Percentiles rank a stretch among this genome's conserved stretches.
phyloP scores from a whole-genome alignment of 2,329 filamentous ascomycete genomes.

The Niveomyces coronatus region DNA sequence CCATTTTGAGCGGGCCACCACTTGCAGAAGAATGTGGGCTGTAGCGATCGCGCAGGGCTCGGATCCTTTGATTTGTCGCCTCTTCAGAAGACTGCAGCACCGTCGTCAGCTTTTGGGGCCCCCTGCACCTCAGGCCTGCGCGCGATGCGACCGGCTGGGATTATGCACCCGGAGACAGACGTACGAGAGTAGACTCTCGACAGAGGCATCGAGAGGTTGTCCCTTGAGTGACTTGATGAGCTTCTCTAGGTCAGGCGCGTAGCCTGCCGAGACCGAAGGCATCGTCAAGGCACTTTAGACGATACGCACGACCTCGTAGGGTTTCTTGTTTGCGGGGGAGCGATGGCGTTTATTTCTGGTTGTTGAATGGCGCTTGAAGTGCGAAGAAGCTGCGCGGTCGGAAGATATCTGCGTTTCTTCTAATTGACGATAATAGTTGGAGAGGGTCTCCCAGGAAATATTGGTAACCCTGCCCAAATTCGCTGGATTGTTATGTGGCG shows the following conservation, averaged over 20 bases:
- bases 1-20: slow-evolving; percentile 74
- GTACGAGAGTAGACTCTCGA: slow-evolving; percentile 76
- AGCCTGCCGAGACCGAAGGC: slow-evolving; percentile 25
- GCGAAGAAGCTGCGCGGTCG: too few relatives aligned
- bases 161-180: slow-evolving; percentile 25
- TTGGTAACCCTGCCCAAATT: too few relatives aligned
- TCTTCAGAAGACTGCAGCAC: slow-evolving; percentile 65
- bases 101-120: slow-evolving; percentile 7
- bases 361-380: neutral
- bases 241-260: slow-evolving; percentile 62
- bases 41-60: slow-evolving; percentile 87
- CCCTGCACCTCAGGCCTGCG: too few relatives aligned
- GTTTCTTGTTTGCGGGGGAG: neutral
- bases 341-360: neutral
- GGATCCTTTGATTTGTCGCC: slow-evolving; percentile 79
- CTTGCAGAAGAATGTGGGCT: slow-evolving; percentile 74
- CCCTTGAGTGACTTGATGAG: slow-evolving; percentile 72
- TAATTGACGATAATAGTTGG: too few relatives aligned
- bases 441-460: too few relatives aligned
- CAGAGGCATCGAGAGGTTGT: slow-evolving; percentile 66
- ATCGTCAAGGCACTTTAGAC: slow-evolving; percentile 16
- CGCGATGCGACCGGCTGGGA: too few relatives aligned
- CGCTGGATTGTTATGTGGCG: too few relatives aligned
- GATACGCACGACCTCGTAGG: neutral
- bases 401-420: neutral